A percentile compares a stretch with the other conserved stretches of the same genome.
These are phyloP conservation scores for Boletus sp. DNA, from an alignment of 768 basidiomycete species.

Conservation along the genomic window DNA sequence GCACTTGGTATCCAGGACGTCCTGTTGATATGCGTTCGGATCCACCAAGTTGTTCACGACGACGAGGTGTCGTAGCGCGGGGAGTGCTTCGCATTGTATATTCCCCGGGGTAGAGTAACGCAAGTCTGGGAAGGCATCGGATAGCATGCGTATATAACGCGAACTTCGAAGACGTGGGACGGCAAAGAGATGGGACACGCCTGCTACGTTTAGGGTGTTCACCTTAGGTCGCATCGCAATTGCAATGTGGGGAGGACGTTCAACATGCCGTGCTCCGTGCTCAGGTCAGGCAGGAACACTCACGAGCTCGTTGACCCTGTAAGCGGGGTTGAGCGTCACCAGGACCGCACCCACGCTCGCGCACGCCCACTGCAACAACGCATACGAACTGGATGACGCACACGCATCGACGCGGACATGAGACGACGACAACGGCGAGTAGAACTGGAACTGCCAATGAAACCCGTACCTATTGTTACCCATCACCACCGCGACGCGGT, in stretches of 20 bases:
- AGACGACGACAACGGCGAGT: too few relatives aligned
- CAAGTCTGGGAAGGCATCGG: slow-evolving; percentile 56
- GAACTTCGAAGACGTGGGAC: slow-evolving; percentile 69
- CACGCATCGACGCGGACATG: neutral
- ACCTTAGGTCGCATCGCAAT: slow-evolving; percentile 39
- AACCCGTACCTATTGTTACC: slow-evolving; percentile 71
- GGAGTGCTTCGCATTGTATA: slow-evolving; percentile 56
- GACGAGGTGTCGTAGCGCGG: slow-evolving; percentile 59
- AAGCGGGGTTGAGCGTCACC: slow-evolving; percentile 82
- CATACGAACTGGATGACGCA: slow-evolving; percentile 56
- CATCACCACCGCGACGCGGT: slow-evolving; percentile 78
- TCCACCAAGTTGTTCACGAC: slow-evolving; percentile 60
- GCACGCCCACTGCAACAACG: slow-evolving; percentile 80
- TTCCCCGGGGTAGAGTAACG: slow-evolving; percentile 46
- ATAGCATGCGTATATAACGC: slow-evolving; percentile 58
- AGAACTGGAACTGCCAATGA: neutral
- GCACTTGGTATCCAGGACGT: slow-evolving; percentile 42
- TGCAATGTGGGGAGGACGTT: neutral
- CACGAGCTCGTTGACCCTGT: slow-evolving; percentile 68
- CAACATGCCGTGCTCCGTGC: neutral
- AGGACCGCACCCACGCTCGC: slow-evolving; percentile 81
- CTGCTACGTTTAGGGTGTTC: slow-evolving; percentile 57
- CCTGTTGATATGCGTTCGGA: slow-evolving; percentile 36
- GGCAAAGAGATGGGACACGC: slow-evolving; percentile 65
- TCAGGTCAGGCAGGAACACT: slow-evolving; percentile 16